Evolutionary conservation across 441 rosid species (phyloP).

Genomic region (Kokia cookei): DNA sequence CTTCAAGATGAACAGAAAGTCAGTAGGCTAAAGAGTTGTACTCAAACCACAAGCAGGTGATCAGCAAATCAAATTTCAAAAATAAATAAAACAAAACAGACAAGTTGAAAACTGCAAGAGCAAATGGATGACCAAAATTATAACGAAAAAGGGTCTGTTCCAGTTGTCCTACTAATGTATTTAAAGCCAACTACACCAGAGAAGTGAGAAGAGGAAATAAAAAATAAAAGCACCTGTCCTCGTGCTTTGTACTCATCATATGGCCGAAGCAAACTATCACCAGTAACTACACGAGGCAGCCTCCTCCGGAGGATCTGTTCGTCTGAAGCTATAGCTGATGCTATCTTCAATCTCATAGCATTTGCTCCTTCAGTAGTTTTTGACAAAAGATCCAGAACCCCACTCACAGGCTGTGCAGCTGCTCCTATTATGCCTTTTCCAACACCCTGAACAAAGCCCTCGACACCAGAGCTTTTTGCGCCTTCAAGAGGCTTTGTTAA

Average conservation of each 20-base stretch:
- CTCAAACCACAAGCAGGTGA: background rate
- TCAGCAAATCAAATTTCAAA: conserved; percentile 3
- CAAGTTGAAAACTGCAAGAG: background rate
- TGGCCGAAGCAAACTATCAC: conserved; percentile 89
- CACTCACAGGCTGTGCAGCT: conserved; percentile 99
- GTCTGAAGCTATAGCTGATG: conserved; percentile 95
- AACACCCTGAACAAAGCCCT: conserved; percentile 97
- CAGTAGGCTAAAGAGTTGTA: conserved; percentile 5
- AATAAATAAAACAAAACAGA: background rate
- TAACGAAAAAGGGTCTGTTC: background rate
- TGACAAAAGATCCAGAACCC: conserved; percentile 96
- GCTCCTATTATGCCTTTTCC: conserved; percentile 98
- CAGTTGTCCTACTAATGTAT: background rate
- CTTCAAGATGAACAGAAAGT: conserved; percentile 33
- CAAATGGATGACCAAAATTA: background rate
- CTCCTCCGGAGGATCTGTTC: conserved; percentile 94
- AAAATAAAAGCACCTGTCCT: conserved; percentile 64
- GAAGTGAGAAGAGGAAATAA: background rate
- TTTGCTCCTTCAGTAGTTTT: conserved; percentile 99
- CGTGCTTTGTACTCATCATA: conserved; percentile 80
- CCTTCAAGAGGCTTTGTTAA: conserved; percentile 98
- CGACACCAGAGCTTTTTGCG: conserved; percentile 93
- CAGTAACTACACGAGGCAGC: conserved; percentile 84
- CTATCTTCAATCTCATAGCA: conserved; percentile 96
- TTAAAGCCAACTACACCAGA: background rate